A percentile compares a stretch with the other conserved stretches of the same genome.
phyloP scores from a whole-genome alignment of 2,329 filamentous ascomycete species.

The Pseudocercospora pini-densiflorae region DNA sequence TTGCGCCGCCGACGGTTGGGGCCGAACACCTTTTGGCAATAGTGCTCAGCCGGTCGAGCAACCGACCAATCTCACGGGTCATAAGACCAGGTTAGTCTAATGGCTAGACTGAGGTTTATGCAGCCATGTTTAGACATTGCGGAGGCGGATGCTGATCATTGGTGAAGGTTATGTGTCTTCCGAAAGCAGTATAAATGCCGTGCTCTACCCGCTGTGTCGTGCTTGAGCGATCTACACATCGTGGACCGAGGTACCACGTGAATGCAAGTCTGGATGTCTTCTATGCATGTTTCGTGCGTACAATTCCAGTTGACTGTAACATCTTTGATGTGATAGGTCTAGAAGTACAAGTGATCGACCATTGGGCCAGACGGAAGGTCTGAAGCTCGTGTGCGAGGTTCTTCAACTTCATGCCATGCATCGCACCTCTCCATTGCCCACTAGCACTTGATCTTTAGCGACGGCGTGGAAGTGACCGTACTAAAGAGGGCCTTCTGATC shows the following conservation, averaged over 20 bases:
- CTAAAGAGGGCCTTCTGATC: neutral
- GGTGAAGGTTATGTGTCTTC: neutral
- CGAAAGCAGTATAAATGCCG: constrained; percentile 10
- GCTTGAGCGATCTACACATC: constrained; percentile 12
- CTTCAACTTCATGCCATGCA: neutral
- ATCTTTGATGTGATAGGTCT: neutral
- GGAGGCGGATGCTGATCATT: constrained; percentile 3
- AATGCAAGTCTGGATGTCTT: neutral
- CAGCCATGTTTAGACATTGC: neutral
- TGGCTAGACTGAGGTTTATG: neutral
- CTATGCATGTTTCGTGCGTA: neutral
- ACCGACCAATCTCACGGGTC: neutral
- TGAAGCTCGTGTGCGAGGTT: neutral
- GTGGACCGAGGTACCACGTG: constrained; percentile 13
- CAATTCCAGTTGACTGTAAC: neutral
- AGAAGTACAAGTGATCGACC: neutral
- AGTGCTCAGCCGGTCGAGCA: neutral
- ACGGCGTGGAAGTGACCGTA: neutral
- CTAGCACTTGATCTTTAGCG: neutral
- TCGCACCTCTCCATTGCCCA: neutral
- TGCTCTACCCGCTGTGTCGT: constrained; percentile 2
- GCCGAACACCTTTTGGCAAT: neutral
- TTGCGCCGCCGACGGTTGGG: neutral
- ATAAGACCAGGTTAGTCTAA: neutral
- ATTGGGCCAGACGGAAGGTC: neutral